Base-by-base conservation (phyloP, 352 stramenopile genomes). In the Phytopythium montanum region DNA sequence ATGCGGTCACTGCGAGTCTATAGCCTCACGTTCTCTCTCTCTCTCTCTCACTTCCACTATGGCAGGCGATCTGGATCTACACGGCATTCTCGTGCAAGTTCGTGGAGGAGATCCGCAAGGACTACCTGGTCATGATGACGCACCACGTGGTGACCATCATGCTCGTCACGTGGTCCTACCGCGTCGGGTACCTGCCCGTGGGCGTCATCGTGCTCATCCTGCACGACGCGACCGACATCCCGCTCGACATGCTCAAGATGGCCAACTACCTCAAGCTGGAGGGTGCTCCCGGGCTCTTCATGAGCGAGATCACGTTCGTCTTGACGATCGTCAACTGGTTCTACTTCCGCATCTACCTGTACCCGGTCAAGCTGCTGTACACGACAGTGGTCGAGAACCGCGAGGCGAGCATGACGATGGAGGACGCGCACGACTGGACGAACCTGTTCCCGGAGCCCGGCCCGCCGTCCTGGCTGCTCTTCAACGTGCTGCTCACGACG, bases 111-210 rank as follows among this genome's bases (percentile, higher is more conserved):
- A 86, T 92, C 51, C 83, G 85, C 52, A 94, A 94, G 69, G 87
- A 96, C 56, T 94, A 95, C 69, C 64, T 94, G 48, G 85, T 94
- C 26, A 96, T 96, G 86, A 95, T 96, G 86, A 85, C 85, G 3
- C 87, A 95, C 69, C 87, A 95, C 64, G 77, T 93, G 29, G 81
- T 95, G 39, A 96, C 87, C 3, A 93, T 95, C 50, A 79, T 83
- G 33, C 74, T 96, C 23, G 81, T 96, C 29, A 90, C 78, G 23
- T 94, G 84, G 82, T 94, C 81, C 45, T 94, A 91, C 67, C 72
- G 72, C 2, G 66, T 93, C 31, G 82, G 87, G n/a, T 95, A 88
- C 56, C 61, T 94, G 21, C 82, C 84, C 13, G 81, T 96, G 1
- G 88, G 88, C 41, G 79, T 95, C 25, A 73, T 96, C 21, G 85